Conservation (phyloP, 2,329 filamentous ascomycete genomes). For the Trichoderma koningiopsis region DNA sequence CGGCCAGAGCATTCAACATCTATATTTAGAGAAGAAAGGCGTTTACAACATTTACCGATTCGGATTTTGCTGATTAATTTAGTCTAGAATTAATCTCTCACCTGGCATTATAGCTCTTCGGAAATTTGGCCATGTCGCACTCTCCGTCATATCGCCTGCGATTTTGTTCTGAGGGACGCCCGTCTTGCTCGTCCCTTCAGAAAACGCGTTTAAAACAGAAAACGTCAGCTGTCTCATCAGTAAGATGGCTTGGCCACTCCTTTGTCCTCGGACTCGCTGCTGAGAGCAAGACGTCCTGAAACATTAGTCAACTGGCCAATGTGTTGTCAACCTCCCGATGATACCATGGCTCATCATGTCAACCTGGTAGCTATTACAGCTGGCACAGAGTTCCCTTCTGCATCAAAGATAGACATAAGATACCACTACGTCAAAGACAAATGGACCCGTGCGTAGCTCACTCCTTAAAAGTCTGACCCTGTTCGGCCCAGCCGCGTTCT, state of each 20-base stretch:
- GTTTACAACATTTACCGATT: background rate
- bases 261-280: conserved; percentile 46
- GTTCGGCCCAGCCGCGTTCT: conserved; percentile 40
- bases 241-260: conserved; percentile 47
- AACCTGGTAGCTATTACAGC: conserved; percentile 46
- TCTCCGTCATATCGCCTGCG: conserved; percentile 39
- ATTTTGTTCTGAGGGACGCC: conserved; percentile 48
- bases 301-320: conserved; percentile 46
- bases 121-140: conserved; percentile 5
- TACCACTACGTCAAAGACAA: conserved; percentile 46
- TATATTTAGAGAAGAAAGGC: background rate
- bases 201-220: conserved; percentile 44
- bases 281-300: conserved; percentile 42
- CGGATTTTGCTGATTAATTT: background rate
- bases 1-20: background rate
- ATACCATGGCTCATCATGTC: conserved; percentile 39
- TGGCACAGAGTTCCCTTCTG: conserved; percentile 34
- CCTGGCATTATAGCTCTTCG: background rate
- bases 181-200: conserved; percentile 43
- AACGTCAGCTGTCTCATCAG: conserved; percentile 50
- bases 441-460: conserved; percentile 39
- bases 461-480: conserved; percentile 38
- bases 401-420: conserved; percentile 35
- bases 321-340: conserved; percentile 47
- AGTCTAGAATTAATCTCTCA: background rate